Evolutionary conservation across 2,329 filamentous ascomycete genomes (phyloP), one percentile per base, ranked within the genome.

Genomic region (Hymenoscyphus albidus): DNA sequence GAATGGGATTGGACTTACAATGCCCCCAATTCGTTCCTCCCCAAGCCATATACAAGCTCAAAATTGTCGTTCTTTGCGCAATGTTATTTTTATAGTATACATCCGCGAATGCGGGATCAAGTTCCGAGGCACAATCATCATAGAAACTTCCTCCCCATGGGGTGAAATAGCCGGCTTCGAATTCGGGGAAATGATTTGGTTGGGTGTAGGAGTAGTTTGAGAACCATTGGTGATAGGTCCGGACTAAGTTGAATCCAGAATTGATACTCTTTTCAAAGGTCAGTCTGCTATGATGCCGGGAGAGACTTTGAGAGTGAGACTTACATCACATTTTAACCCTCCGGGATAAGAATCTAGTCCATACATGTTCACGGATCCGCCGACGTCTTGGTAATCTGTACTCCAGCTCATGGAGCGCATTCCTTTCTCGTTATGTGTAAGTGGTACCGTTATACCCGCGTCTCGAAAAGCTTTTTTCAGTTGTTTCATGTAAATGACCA

Each of bases 11-110:
- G 73, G 40, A 72, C 77, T 66, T 70, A 70, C 77, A 78, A 61
- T 84, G 80, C 7, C 81, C 83, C 83, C 82, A 85, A 66, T 82
- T 84, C 0, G 83, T 85, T 0, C 82, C 83, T n/a, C 83, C 83
- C 68, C 77, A 83, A 0, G 78, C 77, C 77, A 85, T 84, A 67
- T 84, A 85, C 14, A 84, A 65, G 57, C 77, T 83, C 40, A 82
- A 74, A 12, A 83, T 71, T 0, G 81, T 83, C 1, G 79, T 76
- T 27, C 79, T 75, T 62, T 83, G 81, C 5, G 78, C 83, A 63
- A 85, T 79, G 61, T 84, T 81, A 68, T 84, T 82, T 70, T 84
- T 84, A 71, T 84, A 85, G 63, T 82, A 85, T 1, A 85, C 79
- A 72, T 85, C 82, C 1, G 81, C 78, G 70, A 83, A 85, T 13